Conservation (phyloP, 148 eudicot species). For the Camellia lanceoleosa region DNA sequence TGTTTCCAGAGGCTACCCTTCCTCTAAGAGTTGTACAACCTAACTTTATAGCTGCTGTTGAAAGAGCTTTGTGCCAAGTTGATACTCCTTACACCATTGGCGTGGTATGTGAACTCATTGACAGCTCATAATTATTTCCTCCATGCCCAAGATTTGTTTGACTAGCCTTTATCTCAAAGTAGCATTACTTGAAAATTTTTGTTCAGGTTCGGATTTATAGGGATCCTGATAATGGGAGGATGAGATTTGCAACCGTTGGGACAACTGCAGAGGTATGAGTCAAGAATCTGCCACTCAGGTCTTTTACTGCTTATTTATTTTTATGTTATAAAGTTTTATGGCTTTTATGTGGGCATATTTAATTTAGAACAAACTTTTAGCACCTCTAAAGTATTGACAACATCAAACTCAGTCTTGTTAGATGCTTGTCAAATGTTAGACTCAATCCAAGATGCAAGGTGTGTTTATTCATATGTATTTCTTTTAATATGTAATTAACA, state of each 20-base stretch:
- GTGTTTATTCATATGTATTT: neutral
- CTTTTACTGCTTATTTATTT: neutral
- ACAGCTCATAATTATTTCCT: constrained; percentile 6
- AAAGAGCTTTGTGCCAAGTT: constrained; percentile 70
- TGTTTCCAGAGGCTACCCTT: constrained; percentile 93
- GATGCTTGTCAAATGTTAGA: neutral
- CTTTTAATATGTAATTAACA: neutral
- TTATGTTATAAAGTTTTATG: neutral
- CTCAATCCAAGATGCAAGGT: constrained; percentile 1
- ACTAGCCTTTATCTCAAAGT: constrained; percentile 1
- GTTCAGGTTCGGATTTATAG: constrained; percentile 65
- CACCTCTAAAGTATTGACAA: neutral
- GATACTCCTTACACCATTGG: constrained; percentile 72
- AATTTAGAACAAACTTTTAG: neutral
- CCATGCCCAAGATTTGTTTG: constrained; percentile 8
- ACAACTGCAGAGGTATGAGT: constrained; percentile 86
- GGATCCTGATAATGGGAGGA: constrained; percentile 47
- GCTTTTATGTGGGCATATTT: neutral
- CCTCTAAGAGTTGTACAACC: constrained; percentile 77
- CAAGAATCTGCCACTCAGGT: neutral
- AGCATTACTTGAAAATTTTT: constrained; percentile 7
- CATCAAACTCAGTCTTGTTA: neutral
- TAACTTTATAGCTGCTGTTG: constrained; percentile 67
- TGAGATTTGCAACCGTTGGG: constrained; percentile 62
- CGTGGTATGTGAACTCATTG: constrained; percentile 58